Evolutionary conservation across 257 asterid species (phyloP).

Genomic region (Jasminum sambac): DNA sequence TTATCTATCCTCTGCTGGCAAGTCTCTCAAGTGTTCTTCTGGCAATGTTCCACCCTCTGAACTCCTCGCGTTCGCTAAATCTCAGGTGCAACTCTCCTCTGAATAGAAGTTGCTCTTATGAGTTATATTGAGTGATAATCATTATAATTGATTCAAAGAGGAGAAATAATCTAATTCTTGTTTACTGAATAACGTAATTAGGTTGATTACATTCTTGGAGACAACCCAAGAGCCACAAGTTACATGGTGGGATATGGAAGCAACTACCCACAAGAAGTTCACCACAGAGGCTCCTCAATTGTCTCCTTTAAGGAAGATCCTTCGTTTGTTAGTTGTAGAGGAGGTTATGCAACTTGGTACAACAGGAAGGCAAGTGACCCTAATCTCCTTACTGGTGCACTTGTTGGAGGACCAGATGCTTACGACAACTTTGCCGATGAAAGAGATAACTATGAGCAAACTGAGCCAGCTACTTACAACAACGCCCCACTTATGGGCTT

Average conservation of each 20-base stretch:
- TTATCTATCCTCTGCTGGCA: conserved; percentile 75
- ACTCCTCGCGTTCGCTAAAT: conserved; percentile 79
- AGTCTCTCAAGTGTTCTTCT: conserved; percentile 60
- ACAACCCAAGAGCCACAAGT: conserved; percentile 97
- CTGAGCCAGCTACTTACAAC: conserved; percentile 98
- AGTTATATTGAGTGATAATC: background rate
- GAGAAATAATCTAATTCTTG: conserved; percentile 1
- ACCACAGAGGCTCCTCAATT: conserved; percentile 92
- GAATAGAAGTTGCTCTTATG: background rate
- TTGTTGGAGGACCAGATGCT: conserved; percentile 99
- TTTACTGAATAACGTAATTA: conserved; percentile 19
- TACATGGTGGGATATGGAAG: conserved; percentile 98
- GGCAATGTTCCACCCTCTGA: conserved; percentile 63
- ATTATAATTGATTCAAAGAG: background rate
- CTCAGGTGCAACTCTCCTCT: conserved; percentile 54
- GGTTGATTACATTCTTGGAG: conserved; percentile 98
- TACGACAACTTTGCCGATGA: conserved; percentile 94
- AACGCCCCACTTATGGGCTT: conserved; percentile 86
- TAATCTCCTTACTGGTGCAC: conserved; percentile 82
- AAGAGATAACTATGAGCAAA: conserved; percentile 93
- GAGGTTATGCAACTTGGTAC: conserved; percentile 96
- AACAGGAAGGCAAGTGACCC: conserved; percentile 79
- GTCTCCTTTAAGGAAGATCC: conserved; percentile 74
- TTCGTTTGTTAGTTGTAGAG: conserved; percentile 78
- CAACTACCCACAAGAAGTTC: conserved; percentile 87